Evolutionary conservation across 768 basidiomycete species (phyloP), one percentile per base, ranked within the genome.

Genomic region (Trametes meyenii): DNA sequence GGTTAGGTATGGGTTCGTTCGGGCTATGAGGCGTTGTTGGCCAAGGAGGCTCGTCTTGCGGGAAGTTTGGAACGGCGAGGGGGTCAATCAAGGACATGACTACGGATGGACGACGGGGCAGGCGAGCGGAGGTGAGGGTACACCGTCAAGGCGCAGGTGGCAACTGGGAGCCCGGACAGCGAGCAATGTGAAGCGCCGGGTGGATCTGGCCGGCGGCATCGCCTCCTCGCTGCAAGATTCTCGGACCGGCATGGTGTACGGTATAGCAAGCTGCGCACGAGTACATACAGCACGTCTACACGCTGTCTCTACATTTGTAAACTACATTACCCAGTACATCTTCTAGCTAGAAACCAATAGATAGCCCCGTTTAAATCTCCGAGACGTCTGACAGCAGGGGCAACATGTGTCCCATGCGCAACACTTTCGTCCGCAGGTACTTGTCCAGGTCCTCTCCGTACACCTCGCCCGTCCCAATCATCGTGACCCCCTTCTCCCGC

Each of bases 391-490:
- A 52, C 21, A 71, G 53, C 55, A 89, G 70, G 35, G 88, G 85
- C 26, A 97, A 77, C 78, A 96, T 87, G 72, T 99, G 97, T 13
- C 97, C 97, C 97, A 99, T 99, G 62, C 90, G 83, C 71, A 94
- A 77, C n/a, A 98, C 87, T 74, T 99, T 99, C 40, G 97, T 98
- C 72, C 91, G 84, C 69, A 99, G 75, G 73, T 99, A 99, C 76
- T 90, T 94, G 70, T 98, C 94, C 68, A 99, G 74, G 70, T 99
- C 97, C 58, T 85, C 85, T 1, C 94, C 92, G 56, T 87, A 77
- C 10, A 89, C 89, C 29, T 83, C 82, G 16, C 87, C 85, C 11
- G 86, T 89, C 5, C 94, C 94, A 43, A 95, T 87, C 74, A 94
- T 81, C 43, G 92, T 90, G 10, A 87, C 89, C 2, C 92, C 94